phyloP scores from a whole-genome alignment of 352 stramenopile genomes.

The Pythium aquatile region DNA sequence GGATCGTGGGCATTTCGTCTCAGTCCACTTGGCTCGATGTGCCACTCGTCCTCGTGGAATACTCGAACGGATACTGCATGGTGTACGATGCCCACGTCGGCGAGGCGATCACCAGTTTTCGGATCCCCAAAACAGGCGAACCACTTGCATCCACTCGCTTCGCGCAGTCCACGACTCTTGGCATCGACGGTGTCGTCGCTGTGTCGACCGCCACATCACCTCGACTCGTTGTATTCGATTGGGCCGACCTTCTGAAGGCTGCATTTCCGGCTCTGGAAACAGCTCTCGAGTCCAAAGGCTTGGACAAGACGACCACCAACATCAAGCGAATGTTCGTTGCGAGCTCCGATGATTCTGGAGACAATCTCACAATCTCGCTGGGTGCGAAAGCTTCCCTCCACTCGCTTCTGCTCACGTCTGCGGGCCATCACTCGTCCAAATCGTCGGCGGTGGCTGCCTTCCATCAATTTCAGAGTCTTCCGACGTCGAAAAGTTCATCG shows the following conservation, averaged over 20 bases:
- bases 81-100: slow-evolving; percentile 47
- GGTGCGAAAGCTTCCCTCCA: slow-evolving; percentile 14
- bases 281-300: slow-evolving; percentile 22
- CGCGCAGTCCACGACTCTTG: neutral
- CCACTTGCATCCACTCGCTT: slow-evolving; percentile 4
- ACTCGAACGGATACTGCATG: slow-evolving; percentile 45
- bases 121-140: slow-evolving; percentile 7
- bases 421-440: slow-evolving; percentile 6
- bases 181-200: slow-evolving; percentile 17
- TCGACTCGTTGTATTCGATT: slow-evolving; percentile 28
- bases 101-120: slow-evolving; percentile 42
- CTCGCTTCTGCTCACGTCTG: slow-evolving; percentile 12
- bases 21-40: slow-evolving; percentile 29
- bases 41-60: slow-evolving; percentile 40
- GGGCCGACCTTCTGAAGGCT: slow-evolving; percentile 41
- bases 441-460: neutral
- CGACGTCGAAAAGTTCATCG: slow-evolving; percentile 15
- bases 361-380: slow-evolving; percentile 12
- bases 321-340: slow-evolving; percentile 35
- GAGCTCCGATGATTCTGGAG: slow-evolving; percentile 6
- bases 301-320: slow-evolving; percentile 25
- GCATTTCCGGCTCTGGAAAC: slow-evolving; percentile 30
- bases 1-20: slow-evolving; percentile 25
- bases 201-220: slow-evolving; percentile 7
- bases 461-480: slow-evolving; percentile 1